Percentiles rank a stretch among this genome's conserved stretches.
These are phyloP conservation scores for Vitis labrusca DNA, from an alignment of 164 flowering plant species.

Conservation along the genomic window DNA sequence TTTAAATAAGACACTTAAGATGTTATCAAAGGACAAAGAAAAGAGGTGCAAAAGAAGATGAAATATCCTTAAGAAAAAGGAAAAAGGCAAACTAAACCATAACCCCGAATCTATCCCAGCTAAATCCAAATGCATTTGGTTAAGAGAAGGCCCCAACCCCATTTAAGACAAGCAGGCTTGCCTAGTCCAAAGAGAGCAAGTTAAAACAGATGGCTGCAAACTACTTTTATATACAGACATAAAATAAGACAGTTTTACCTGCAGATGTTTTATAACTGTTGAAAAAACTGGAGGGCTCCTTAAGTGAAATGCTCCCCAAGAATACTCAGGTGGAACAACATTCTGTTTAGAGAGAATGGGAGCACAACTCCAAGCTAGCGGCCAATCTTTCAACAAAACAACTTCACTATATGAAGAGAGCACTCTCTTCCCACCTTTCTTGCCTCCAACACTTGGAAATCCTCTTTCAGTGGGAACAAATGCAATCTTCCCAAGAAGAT, in stretches of 20 bases:
- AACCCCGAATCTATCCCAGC: too few species aligned
- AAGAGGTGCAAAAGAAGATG: too few species aligned
- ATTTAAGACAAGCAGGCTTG: too few species aligned
- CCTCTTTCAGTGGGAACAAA: slow-evolving; percentile 90
- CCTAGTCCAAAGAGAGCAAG: too few species aligned
- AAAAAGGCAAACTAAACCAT: too few species aligned
- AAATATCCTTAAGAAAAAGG: too few species aligned
- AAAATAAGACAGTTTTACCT: slow-evolving; percentile 40
- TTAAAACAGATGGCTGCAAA: neutral
- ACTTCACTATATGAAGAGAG: slow-evolving; percentile 81
- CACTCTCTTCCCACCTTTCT: slow-evolving; percentile 76
- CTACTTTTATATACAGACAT: neutral
- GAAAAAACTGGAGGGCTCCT: slow-evolving; percentile 87
- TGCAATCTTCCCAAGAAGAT: slow-evolving; percentile 71
- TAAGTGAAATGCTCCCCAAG: slow-evolving; percentile 88
- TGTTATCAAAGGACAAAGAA: neutral
- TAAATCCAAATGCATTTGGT: too few species aligned
- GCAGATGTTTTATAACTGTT: slow-evolving; percentile 77
- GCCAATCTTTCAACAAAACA: slow-evolving; percentile 89
- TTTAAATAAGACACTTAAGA: neutral
- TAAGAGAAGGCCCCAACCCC: too few species aligned
- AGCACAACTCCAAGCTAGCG: slow-evolving; percentile 88
- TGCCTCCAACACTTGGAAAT: slow-evolving; percentile 69
- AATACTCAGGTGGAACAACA: slow-evolving; percentile 84
- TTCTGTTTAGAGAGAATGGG: slow-evolving; percentile 72